Percentiles rank a stretch among this genome's conserved stretches.
Conservation (phyloP, 2,329 filamentous ascomycete genomes). For the Colletotrichum spaethianum region DNA sequence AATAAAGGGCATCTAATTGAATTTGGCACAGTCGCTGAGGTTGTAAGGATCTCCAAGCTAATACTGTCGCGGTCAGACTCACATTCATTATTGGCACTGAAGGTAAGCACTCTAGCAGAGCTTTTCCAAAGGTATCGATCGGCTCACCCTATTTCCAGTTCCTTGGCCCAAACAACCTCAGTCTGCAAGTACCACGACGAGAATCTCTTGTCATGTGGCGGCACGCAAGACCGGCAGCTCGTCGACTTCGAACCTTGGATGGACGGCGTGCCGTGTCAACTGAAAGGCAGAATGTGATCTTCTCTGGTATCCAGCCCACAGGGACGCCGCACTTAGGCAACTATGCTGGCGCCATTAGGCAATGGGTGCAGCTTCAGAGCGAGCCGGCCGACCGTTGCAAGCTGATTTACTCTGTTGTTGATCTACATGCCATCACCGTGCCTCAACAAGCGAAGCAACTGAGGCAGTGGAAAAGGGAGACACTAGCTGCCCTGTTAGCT, state of each 20-base stretch:
- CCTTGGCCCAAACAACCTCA: background rate
- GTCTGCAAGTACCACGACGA: background rate
- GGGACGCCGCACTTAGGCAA: conserved; percentile 95
- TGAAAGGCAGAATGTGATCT: conserved; percentile 69
- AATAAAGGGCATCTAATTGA: background rate
- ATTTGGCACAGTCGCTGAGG: background rate
- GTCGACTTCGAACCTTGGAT: background rate
- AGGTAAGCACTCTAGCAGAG: background rate
- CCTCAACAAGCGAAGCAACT: conserved; percentile 76
- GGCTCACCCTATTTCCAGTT: background rate
- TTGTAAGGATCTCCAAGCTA: background rate
- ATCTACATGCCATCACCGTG: conserved; percentile 92
- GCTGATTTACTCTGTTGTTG: conserved; percentile 89
- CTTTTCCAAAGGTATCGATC: background rate
- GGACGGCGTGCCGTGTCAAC: conserved; percentile 26
- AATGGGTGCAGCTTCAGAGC: conserved; percentile 89
- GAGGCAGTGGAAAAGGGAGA: conserved; percentile 77
- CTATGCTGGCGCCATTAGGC: conserved; percentile 88
- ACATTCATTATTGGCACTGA: background rate
- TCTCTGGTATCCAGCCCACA: conserved; percentile 98
- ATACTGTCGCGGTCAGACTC: no score
- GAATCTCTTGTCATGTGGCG: conserved; percentile 24
- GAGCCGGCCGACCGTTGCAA: conserved; percentile 68
- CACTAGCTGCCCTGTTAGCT: conserved; percentile 84
- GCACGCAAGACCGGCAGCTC: background rate